Evolutionary conservation across 2,329 filamentous ascomycete species (phyloP).

Genomic region (Aureobasidium pullulans): DNA sequence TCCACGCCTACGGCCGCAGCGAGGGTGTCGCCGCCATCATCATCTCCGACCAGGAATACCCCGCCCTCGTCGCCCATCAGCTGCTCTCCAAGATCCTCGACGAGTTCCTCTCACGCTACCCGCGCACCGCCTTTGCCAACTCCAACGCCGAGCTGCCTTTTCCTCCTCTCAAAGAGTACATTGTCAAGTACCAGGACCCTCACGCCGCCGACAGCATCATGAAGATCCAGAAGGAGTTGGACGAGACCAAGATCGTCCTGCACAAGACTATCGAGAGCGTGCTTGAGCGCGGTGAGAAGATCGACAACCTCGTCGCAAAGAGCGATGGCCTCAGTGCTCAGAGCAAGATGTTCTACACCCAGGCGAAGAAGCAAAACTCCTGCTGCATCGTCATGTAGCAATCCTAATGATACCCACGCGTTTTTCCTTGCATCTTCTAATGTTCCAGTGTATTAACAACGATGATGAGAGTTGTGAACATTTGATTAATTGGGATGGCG

Average conservation of each 20-base stretch:
- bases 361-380: constrained; percentile 56
- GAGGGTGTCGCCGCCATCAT: constrained; percentile 43
- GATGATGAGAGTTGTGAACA: constrained; percentile 17
- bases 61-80: constrained; percentile 73
- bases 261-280: constrained; percentile 93
- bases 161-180: constrained; percentile 72
- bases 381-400: constrained; percentile 50
- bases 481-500: constrained; percentile 17
- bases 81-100: constrained; percentile 80
- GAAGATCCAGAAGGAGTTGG: constrained; percentile 85
- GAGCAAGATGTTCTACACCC: constrained; percentile 95
- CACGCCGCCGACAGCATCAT: constrained; percentile 78
- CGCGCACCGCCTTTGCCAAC: constrained; percentile 58
- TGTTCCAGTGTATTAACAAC: constrained; percentile 14
- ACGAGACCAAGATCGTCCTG: constrained; percentile 94
- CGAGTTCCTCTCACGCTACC: constrained; percentile 74
- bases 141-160: constrained; percentile 49
- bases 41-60: constrained; percentile 43
- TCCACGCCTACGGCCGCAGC: constrained; percentile 39
- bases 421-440: not conserved
- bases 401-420: constrained; percentile 14
- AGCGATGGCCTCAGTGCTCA: constrained; percentile 82
- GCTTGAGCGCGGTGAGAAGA: constrained; percentile 87
- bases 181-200: constrained; percentile 75
- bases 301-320: constrained; percentile 88